Evolutionary conservation across 169 alveolate species (phyloP).

Genomic region (Cryptosporidium tyzzeri): DNA sequence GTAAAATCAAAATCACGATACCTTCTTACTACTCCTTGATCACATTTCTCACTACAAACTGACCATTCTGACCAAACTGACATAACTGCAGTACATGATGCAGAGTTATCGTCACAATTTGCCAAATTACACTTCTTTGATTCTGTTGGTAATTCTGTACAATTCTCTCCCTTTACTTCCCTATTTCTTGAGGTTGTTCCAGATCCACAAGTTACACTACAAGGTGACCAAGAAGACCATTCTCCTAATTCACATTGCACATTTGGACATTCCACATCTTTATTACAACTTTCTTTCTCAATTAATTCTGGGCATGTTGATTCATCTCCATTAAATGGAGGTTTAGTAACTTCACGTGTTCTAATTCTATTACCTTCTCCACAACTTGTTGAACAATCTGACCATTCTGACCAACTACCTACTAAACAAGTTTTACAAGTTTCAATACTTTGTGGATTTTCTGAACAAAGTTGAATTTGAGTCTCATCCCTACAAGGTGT

Average conservation of each 20-base stretch:
- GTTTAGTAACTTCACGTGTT: constrained; percentile 74
- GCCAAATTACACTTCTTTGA: constrained; percentile 11
- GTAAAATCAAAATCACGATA: constrained; percentile 47
- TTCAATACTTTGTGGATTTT: constrained; percentile 9
- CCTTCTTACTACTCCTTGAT: constrained; percentile 26
- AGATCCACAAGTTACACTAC: constrained; percentile 78
- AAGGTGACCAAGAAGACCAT: constrained; percentile 79
- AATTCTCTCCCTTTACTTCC: constrained; percentile 22
- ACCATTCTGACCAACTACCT: constrained; percentile 64
- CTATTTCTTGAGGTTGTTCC: constrained; percentile 76
- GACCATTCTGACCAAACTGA: constrained; percentile 70
- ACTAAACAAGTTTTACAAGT: constrained; percentile 37
- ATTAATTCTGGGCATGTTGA: constrained; percentile 75
- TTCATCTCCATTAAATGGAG: constrained; percentile 76
- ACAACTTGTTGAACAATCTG: constrained; percentile 79
- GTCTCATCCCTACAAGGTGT: constrained; percentile 38
- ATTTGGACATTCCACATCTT: constrained; percentile 39
- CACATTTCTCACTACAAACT: constrained; percentile 61
- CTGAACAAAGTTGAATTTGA: constrained; percentile 56
- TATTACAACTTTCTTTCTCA: constrained; percentile 73
- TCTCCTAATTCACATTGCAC: constrained; percentile 76
- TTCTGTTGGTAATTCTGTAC: constrained; percentile 12
- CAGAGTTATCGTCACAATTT: not conserved
- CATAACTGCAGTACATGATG: constrained; percentile 26
- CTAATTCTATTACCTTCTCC: constrained; percentile 78